Base-by-base conservation (phyloP, 116 monocot species). In the Dioscorea cayenensis region DNA sequence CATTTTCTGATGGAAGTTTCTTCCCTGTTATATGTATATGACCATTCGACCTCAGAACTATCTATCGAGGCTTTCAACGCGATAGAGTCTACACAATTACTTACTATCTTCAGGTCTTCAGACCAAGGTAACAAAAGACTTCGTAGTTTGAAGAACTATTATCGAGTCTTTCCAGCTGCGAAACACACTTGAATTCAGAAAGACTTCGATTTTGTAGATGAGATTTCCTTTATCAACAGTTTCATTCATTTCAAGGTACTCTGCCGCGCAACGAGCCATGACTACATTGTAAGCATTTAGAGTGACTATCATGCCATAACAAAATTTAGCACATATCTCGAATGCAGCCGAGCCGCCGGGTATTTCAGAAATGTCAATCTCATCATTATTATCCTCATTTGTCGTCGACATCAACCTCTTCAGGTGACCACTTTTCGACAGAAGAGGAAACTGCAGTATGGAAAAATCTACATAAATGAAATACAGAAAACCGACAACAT, bases 111-210 rank as follows among this genome's bases (percentile, higher is more conserved):
- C 75, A 92, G 72, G 66, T 96, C 84, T 64, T 96, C 95, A 0
- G 89, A 79, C 85, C 83, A 90, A 11, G 87, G 84, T 28, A 83
- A 58, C 14, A 84, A 68, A n/a, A 71, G 90, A 68, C 67, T 82
- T 92, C 36, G 90, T 89, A 21, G 85, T 96, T 60, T 84, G 90
- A 69, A 96, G 92, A 60, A 83, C 84, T 11, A 93, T 84, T 16
- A 96, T 90, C 7, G 92, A 96, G 73, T 96, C 95, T 78, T 92
- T 96, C 95, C 95, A 96, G 67, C 82, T 83, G 2, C 82, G 89
- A 51, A 96, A 92, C 38, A 96, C 72, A 72, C 92, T 85, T 6
- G 89, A 80, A 59, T 36, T 80, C 62, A 96, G 92, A 27, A 96
- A 92, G 28, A 92, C 82, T 28, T 96, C 90, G 36, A 96, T 86